A percentile compares a stretch with the other conserved stretches of the same genome.
These are phyloP conservation scores for Penicillium sp. DNA, from an alignment of 2,329 filamentous ascomycete genomes.

Conservation along the genomic window DNA sequence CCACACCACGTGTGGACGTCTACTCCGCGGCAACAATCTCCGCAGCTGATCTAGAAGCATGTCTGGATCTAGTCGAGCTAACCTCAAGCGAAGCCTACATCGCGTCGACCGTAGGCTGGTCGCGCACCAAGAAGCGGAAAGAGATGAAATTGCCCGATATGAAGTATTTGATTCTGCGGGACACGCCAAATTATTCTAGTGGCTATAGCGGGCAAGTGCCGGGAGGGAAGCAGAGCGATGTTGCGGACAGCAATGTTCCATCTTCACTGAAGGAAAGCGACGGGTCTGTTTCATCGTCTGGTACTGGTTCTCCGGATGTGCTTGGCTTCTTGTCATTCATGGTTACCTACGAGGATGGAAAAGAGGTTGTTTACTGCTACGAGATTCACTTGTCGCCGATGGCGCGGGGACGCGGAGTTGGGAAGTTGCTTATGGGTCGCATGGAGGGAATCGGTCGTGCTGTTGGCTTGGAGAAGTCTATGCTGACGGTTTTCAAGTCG, in stretches of 20 bases:
- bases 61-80: conserved; percentile 45
- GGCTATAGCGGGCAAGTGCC: not conserved
- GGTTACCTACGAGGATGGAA: conserved; percentile 48
- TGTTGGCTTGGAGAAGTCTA: conserved; percentile 46
- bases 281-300: not conserved
- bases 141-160: conserved; percentile 54
- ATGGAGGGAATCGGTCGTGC: conserved; percentile 42
- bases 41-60: conserved; percentile 39
- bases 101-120: conserved; percentile 48
- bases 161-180: conserved; percentile 48
- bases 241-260: not conserved
- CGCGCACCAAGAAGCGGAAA: conserved; percentile 42
- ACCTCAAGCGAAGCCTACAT: conserved; percentile 50
- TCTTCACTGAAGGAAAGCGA: not conserved
- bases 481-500: conserved; percentile 52
- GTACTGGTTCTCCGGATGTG: conserved; percentile 8
- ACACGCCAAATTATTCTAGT: not conserved
- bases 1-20: conserved; percentile 19
- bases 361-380: conserved; percentile 55
- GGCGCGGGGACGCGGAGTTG: conserved; percentile 45
- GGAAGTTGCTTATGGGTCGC: conserved; percentile 42
- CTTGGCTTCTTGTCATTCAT: conserved; percentile 48
- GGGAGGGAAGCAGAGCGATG: not conserved
- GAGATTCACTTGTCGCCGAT: conserved; percentile 48
- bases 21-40: conserved; percentile 34